Percentiles rank a stretch among this genome's conserved stretches.
phyloP scores from a whole-genome alignment of 805 yeast species.

The Wickerhamiella bombiphila region DNA sequence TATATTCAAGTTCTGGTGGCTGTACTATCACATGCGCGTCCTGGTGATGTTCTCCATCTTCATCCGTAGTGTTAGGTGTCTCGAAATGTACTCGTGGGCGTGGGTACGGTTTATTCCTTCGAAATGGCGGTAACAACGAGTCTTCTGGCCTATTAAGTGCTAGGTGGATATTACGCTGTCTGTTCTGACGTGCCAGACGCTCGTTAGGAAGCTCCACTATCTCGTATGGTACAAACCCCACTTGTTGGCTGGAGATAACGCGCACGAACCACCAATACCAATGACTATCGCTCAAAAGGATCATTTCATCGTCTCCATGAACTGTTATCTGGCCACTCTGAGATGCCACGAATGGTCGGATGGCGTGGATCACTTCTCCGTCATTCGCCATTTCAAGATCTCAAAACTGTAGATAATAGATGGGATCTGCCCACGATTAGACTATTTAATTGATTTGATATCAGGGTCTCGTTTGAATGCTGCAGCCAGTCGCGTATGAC shows the following conservation, averaged over 20 bases:
- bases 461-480: no score
- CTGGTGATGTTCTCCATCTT: no score
- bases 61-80: no score
- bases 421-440: no score
- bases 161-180: constrained; percentile 53
- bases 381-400: no score
- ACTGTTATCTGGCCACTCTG: constrained; percentile 84
- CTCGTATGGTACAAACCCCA: constrained; percentile 97
- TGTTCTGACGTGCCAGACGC: constrained; percentile 77
- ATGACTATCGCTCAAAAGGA: constrained; percentile 73
- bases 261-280: constrained; percentile 93
- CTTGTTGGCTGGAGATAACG: constrained; percentile 41
- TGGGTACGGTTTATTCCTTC: no score
- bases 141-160: background rate
- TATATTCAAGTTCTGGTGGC: background rate
- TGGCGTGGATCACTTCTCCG: constrained; percentile 65
- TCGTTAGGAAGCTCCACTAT: constrained; percentile 83
- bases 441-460: no score
- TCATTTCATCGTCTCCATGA: constrained; percentile 66
- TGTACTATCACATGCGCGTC: no score
- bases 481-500: no score
- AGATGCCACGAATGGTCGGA: constrained; percentile 79
- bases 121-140: no score
- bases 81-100: no score
- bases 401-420: no score